Evolutionary conservation across 495 filamentous ascomycete species (phyloP).

Genomic region (Penicillium pancosmium): DNA sequence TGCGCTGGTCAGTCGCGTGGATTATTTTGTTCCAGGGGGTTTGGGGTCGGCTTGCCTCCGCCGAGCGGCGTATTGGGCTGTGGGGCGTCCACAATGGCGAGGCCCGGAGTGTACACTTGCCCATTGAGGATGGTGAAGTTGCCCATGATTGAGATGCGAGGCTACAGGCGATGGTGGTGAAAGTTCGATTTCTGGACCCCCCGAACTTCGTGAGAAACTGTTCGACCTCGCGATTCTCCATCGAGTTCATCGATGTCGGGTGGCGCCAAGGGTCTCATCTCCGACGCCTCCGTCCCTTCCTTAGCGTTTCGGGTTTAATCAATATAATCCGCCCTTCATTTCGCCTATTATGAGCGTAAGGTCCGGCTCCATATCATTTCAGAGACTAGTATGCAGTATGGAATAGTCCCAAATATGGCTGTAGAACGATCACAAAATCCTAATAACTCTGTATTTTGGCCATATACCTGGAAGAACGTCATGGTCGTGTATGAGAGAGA

Average conservation of each 20-base stretch:
- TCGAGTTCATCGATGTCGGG: background rate
- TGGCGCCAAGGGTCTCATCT: conserved; percentile 25
- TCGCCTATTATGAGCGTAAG: conserved; percentile 9
- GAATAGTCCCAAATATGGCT: too few species aligned
- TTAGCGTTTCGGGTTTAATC: conserved; percentile 23
- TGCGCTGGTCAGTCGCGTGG: conserved; percentile 22
- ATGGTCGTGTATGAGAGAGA: too few species aligned
- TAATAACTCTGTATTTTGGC: too few species aligned
- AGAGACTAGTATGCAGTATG: too few species aligned
- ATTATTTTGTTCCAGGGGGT: background rate
- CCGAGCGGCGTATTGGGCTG: conserved; percentile 69
- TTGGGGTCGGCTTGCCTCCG: conserved; percentile 50
- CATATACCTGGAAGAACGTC: too few species aligned
- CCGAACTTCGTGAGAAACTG: background rate
- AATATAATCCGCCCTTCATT: conserved; percentile 5
- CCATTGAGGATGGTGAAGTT: conserved; percentile 58
- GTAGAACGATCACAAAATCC: too few species aligned
- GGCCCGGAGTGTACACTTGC: conserved; percentile 65
- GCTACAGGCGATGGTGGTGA: background rate
- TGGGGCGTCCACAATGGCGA: conserved; percentile 64
- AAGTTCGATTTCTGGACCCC: background rate
- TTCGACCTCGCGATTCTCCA: background rate
- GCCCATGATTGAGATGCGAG: conserved; percentile 12
- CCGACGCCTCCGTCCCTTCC: conserved; percentile 22
- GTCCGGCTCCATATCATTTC: too few species aligned